Evolutionary conservation across 2,329 filamentous ascomycete species (phyloP), one percentile per base, ranked within the genome.

Genomic region (Alternaria conjuncta): DNA sequence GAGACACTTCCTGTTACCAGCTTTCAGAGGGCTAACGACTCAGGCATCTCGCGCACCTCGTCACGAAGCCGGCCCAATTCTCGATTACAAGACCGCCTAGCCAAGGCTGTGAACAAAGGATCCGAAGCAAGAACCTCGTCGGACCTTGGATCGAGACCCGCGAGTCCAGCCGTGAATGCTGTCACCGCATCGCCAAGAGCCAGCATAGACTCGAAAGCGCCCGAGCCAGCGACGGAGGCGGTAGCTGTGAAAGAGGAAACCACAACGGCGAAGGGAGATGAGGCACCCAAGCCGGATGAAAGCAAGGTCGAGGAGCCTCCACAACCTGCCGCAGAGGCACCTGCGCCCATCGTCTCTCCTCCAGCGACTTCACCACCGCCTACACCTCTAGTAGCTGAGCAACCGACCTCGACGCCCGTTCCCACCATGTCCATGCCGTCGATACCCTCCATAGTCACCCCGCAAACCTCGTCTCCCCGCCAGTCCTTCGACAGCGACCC

Each of bases 51-150:
- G 55, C 87, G 90, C 75, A 88, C 84, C 68, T 86, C 90, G 21
- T 91, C 91, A 6, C 88, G 86, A 45, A 88, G 85, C 66, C 87
- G 88, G 69, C 84, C 87, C 64, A 96, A 93, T 80, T 94, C 96
- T 72, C 89, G 94, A 56, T 84, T 99, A 46, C 94, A 97, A 77
- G 94, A 97, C 78, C 88, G 94, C 65, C 85, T 99, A 64, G 95
- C 95, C 28, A 92, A 93, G 75, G 96, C 94, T 28, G 88, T 97
- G 73, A 93, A 90, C 4, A 90, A 90, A 63, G 93, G 91, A 3
- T 77, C 80, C 43, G 84, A 82, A 57, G 75, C 83, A 28, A 83
- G 82, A 66, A 80, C 85, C 25, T 83, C 84, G 8, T 85, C 85
- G 50, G 84, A 83, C 30, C 71, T 82, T 21, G 80, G 84, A 6